Evolutionary conservation across 106 monocot genomes (phyloP).

Genomic region (Iris macrosiphon): DNA sequence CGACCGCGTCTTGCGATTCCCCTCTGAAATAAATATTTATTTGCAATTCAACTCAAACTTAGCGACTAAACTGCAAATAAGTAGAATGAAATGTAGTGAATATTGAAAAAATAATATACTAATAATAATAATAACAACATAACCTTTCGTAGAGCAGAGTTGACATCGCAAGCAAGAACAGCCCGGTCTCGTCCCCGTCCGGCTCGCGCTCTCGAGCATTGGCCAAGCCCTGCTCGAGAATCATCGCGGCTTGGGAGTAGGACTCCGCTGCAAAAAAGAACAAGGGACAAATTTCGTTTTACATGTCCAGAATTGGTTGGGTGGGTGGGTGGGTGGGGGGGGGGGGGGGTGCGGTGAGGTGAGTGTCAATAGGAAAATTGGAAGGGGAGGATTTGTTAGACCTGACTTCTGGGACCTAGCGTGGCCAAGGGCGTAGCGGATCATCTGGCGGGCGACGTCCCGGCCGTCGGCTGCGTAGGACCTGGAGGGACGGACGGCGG

Average conservation of each 20-base stretch:
- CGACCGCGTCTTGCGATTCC: constrained; percentile 50
- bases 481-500: constrained; percentile 1
- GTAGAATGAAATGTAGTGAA: too few species aligned
- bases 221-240: constrained; percentile 62
- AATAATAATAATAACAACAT: background rate
- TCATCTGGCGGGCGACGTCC: constrained; percentile 42
- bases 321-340: too few species aligned
- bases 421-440: constrained; percentile 48
- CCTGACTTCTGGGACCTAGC: constrained; percentile 55
- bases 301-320: too few species aligned
- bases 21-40: constrained; percentile 32
- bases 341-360: too few species aligned
- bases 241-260: constrained; percentile 43
- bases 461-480: constrained; percentile 12
- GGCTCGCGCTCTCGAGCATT: constrained; percentile 21
- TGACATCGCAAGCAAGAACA: constrained; percentile 61
- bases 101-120: background rate
- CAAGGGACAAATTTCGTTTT: background rate
- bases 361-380: background rate
- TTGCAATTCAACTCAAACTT: too few species aligned
- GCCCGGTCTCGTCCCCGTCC: constrained; percentile 21
- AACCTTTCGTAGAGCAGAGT: constrained; percentile 80
- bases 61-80: too few species aligned
- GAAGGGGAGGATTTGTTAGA: background rate
- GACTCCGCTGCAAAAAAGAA: constrained; percentile 27